Evolutionary conservation across 139 green algal species (phyloP), one percentile per base, ranked within the genome.

Genomic region (Tetradesmus obliquus): DNA sequence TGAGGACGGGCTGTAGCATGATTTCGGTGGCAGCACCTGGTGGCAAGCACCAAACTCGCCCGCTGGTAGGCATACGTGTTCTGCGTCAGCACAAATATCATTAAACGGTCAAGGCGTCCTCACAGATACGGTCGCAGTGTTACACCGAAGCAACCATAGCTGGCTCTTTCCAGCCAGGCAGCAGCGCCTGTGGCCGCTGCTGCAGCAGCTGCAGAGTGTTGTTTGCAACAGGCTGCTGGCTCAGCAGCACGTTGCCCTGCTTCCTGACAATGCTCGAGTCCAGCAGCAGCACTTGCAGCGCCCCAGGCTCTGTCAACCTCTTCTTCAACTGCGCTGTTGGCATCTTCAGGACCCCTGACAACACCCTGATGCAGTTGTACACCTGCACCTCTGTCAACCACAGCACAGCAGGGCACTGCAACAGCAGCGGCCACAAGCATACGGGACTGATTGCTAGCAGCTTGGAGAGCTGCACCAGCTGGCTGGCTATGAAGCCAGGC

Each of bases 351-450:
- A 91, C 53, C 3, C 88, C 88, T n/a, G 62, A 86, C 76, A 91
- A 54, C 6, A 91, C 55, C 55, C 88, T 13, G 2, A 91, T 55
- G 6, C 55, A 57, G 8, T 79, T 79, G 55, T 87, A 84, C 2
- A 91, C 20, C 88, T 91, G 88, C 15, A 5, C 24, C 76, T 51
- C 12, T 51, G 76, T 91, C 57, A 86, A 57, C 79, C 88, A 79
- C 88, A 91, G 60, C n/a, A 91, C 24, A 53, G 88, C 88, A 71
- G 88, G 88, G 15, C 57, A 79, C 5, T 66, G 54, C 54, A 80
- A 32, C 51, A 79, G 3, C 10, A 60, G 1, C 24, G 19, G n/a
- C 76, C 7, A 60, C 13, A 91, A 13, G 1, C 22, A 20, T 1
- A 53, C 19, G 15, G 76, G 22, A 13, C 9, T n/a, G 5, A 84